phyloP scores from a whole-genome alignment of 2,329 filamentous ascomycete species.

The Cordyceps fumosorosea region DNA sequence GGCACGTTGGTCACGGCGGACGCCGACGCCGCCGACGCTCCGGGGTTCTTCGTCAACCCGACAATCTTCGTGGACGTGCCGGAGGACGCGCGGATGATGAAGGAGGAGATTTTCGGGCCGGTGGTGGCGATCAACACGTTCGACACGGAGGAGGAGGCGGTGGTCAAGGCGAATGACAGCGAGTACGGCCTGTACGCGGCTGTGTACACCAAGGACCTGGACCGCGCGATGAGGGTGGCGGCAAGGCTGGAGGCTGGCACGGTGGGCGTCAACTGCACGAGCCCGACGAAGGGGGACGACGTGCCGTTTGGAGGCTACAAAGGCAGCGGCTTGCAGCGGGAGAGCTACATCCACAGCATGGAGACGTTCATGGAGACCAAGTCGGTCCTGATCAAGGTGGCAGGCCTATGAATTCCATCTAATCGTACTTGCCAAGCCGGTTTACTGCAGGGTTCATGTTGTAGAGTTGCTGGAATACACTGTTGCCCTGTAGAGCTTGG shows the following conservation, averaged over 20 bases:
- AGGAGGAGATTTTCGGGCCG: slow-evolving; percentile 59
- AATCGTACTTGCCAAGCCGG: too few relatives aligned
- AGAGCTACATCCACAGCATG: slow-evolving; percentile 17
- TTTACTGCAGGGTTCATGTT: too few relatives aligned
- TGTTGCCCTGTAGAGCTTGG: too few relatives aligned
- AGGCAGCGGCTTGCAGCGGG: slow-evolving; percentile 15
- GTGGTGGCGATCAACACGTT: slow-evolving; percentile 50
- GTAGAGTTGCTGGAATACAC: too few relatives aligned
- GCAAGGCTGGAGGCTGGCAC: slow-evolving; percentile 53
- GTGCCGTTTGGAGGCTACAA: slow-evolving; percentile 21
- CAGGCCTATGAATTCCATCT: neutral
- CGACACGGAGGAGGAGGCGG: slow-evolving; percentile 26
- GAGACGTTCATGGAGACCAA: slow-evolving; percentile 19
- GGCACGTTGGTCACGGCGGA: slow-evolving; percentile 14
- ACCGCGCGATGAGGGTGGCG: slow-evolving; percentile 35
- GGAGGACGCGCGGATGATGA: slow-evolving; percentile 37
- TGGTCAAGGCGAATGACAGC: slow-evolving; percentile 34
- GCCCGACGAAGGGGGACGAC: slow-evolving; percentile 14
- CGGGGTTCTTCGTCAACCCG: neutral
- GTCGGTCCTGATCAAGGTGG: slow-evolving; percentile 17
- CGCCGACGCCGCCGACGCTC: neutral
- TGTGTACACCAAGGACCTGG: slow-evolving; percentile 50
- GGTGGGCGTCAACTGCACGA: slow-evolving; percentile 50
- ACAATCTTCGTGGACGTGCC: neutral
- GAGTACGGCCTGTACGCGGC: slow-evolving; percentile 50